Evolutionary conservation across 208 protist genomes (phyloP), one percentile per base, ranked within the genome.

Genomic region (Trypanosoma boissoni): DNA sequence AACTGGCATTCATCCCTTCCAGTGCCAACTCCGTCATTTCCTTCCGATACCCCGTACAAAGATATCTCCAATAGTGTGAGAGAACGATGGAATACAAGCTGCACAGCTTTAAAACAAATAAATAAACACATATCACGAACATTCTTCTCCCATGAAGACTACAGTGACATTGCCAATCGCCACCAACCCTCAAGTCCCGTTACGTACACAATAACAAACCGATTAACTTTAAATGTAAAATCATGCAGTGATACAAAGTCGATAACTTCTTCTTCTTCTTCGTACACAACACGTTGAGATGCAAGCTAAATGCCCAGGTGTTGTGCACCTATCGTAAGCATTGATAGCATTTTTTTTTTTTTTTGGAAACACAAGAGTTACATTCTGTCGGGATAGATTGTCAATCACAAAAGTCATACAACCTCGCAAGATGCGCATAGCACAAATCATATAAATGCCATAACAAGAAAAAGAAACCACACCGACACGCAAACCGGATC

Each of bases 141-240:
- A 46, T 92, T 87, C 52, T n/a, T n/a, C n/a, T n/a, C n/a, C n/a
- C n/a, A n/a, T n/a, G n/a, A n/a, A n/a, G n/a, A n/a, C n/a, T n/a
- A n/a, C n/a, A n/a, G n/a, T n/a, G n/a, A n/a, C 21, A 86, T 72
- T 18, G 83, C 87, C 12, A 94, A 71, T 74, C 91, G 87, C 21
- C 87, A 83, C 83, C 87, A 94, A 20, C 77, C 87, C 21, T 77
- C 83, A 5, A 85, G 48, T 41, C 87, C 87, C 36, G 91, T 83
- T 32, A 76, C 49, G 61, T 89, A 94, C 53, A 66, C 69, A 55
- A 58, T 79, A 53, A 83, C 87, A 20, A 72, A 73, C 16, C 86
- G 71, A 48, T 64, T 89, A 14, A 91, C 57, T 64, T 91, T 74
- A 21, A 94, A 54, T 0, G 83, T 86, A 68, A 94, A 94, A 57